phyloP scores from a whole-genome alignment of 768 basidiomycete species.

The Suillus americanus region DNA sequence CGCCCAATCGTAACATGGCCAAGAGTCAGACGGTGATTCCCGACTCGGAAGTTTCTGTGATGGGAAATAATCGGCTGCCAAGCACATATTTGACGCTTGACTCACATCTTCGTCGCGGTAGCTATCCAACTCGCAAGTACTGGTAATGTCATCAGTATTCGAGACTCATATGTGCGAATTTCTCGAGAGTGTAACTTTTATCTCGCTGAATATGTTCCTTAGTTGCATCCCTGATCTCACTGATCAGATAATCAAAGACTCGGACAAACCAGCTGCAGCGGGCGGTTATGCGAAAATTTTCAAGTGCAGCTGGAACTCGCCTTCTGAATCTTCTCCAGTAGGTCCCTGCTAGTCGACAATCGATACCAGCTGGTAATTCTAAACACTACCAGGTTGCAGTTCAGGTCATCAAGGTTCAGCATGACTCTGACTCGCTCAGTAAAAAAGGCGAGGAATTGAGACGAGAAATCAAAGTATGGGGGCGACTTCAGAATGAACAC shows the following conservation, averaged over 20 bases:
- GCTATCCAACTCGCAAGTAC: neutral
- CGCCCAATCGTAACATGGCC: neutral
- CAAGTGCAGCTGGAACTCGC: slow-evolving; percentile 32
- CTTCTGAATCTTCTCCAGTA: neutral
- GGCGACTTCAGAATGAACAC: slow-evolving; percentile 37
- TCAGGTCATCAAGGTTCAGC: neutral
- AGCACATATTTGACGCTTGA: neutral
- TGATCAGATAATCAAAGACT: slow-evolving; percentile 11
- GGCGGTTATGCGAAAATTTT: slow-evolving; percentile 46
- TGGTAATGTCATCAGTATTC: neutral
- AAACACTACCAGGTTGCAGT: slow-evolving; percentile 5
- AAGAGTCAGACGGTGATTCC: neutral
- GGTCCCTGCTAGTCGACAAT: neutral
- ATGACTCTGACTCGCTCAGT: neutral
- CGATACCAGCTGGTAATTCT: no score
- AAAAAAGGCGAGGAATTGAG: slow-evolving; percentile 19
- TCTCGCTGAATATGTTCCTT: neutral
- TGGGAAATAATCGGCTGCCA: neutral
- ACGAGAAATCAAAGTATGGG: slow-evolving; percentile 41
- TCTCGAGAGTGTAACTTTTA: neutral
- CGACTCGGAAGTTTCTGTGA: no score
- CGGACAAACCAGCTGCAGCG: slow-evolving; percentile 33
- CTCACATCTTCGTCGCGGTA: neutral
- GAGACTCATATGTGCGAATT: neutral
- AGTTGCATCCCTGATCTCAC: neutral